Percentiles rank a stretch among this genome's conserved stretches.
phyloP scores from a whole-genome alignment of 345 rosid species.

The Populus euphratica region DNA sequence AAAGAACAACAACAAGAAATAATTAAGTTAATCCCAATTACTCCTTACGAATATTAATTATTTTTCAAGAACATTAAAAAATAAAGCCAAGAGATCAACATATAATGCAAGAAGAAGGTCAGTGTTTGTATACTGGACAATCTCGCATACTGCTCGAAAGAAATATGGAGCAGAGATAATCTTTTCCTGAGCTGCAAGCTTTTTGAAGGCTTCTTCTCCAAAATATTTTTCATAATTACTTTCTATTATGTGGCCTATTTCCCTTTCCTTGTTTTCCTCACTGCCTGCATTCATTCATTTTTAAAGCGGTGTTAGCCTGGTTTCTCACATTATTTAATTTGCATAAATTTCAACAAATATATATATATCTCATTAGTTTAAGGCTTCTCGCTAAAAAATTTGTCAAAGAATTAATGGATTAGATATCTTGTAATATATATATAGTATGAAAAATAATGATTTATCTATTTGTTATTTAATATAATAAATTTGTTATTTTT shows the following conservation, averaged over 20 bases:
- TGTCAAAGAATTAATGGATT: too few relatives aligned
- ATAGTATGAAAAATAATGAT: too few relatives aligned
- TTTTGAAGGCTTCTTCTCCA: neutral
- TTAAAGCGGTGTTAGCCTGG: too few relatives aligned
- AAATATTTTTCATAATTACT: conserved; percentile 39
- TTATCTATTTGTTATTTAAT: too few relatives aligned
- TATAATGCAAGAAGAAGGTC: too few relatives aligned
- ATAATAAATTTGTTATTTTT: too few relatives aligned
- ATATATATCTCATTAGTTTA: too few relatives aligned
- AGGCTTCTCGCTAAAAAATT: too few relatives aligned
- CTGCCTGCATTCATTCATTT: conserved; percentile 30
- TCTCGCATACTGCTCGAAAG: conserved; percentile 45
- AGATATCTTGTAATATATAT: too few relatives aligned
- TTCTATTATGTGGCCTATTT: conserved; percentile 35
- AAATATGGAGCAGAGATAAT: conserved; percentile 16
- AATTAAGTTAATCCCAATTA: neutral
- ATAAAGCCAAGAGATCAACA: neutral
- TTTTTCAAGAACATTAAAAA: neutral
- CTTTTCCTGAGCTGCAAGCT: neutral
- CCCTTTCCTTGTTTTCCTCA: conserved; percentile 37
- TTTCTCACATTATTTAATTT: too few relatives aligned
- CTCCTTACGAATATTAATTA: neutral
- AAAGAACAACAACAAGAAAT: neutral
- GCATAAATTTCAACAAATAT: too few relatives aligned
- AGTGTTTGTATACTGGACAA: conserved; percentile 47